These are phyloP conservation scores for Cytospora piceae DNA, from an alignment of 2,329 filamentous ascomycete species.

Conservation along the genomic window DNA sequence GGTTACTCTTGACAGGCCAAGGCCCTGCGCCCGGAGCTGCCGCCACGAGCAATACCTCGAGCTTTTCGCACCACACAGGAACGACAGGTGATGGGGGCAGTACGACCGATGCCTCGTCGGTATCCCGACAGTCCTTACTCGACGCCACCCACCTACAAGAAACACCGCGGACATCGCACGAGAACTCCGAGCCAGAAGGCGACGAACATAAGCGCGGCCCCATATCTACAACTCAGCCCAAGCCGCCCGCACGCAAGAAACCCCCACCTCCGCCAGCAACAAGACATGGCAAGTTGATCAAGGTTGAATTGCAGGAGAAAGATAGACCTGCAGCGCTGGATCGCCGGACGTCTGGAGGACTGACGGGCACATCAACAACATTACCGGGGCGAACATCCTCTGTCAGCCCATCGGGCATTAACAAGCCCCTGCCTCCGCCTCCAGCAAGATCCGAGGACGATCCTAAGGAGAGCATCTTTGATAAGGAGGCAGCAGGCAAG, in stretches of 20 bases:
- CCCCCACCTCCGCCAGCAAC: slow-evolving; percentile 73
- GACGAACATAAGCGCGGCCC: slow-evolving; percentile 48
- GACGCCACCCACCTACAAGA: slow-evolving; percentile 49
- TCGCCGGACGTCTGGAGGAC: slow-evolving; percentile 28
- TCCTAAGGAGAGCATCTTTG: slow-evolving; percentile 55
- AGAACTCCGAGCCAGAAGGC: slow-evolving; percentile 56
- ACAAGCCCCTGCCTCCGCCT: slow-evolving; percentile 65
- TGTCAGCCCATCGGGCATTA: slow-evolving; percentile 51
- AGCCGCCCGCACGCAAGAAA: slow-evolving; percentile 54
- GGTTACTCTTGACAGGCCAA: slow-evolving; percentile 75
- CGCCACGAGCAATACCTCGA: slow-evolving; percentile 32
- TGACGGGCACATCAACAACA: slow-evolving; percentile 31
- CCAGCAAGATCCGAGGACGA: slow-evolving; percentile 53
- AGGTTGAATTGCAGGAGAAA: slow-evolving; percentile 45
- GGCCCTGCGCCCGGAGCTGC: slow-evolving; percentile 40
- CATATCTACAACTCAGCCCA: slow-evolving; percentile 33
- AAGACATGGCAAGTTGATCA: slow-evolving; percentile 77
- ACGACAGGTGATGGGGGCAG: slow-evolving; percentile 49
- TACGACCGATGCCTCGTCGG: slow-evolving; percentile 61
- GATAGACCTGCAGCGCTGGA: slow-evolving; percentile 35
- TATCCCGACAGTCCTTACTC: slow-evolving; percentile 62
- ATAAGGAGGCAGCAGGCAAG: slow-evolving; percentile 57
- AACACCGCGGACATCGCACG: slow-evolving; percentile 62
- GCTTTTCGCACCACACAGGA: slow-evolving; percentile 33
- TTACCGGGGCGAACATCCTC: slow-evolving; percentile 42